Conservation (phyloP, 2,329 filamentous ascomycete species). For the Cercospora beticola region DNA sequence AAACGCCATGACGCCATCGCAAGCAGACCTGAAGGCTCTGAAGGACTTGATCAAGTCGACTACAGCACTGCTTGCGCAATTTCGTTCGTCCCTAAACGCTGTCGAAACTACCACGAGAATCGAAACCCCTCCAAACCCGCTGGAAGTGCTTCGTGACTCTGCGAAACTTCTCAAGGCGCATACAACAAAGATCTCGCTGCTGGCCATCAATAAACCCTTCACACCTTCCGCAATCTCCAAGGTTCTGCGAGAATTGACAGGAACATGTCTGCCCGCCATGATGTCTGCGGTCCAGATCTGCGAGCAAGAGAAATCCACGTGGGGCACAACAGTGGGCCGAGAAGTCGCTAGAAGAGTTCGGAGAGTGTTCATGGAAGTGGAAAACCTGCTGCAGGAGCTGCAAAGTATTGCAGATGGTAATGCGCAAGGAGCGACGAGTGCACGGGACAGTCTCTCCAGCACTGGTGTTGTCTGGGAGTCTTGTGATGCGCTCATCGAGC, state of each 20-base stretch:
- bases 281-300: constrained; percentile 69
- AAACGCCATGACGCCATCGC: constrained; percentile 30
- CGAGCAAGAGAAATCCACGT: constrained; percentile 51
- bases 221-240: constrained; percentile 72
- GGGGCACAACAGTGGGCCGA: constrained; percentile 62
- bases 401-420: constrained; percentile 52
- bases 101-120: constrained; percentile 25
- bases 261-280: constrained; percentile 71
- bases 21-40: constrained; percentile 31
- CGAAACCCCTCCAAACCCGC: constrained; percentile 50
- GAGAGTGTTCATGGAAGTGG: constrained; percentile 63
- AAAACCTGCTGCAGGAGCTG: constrained; percentile 60
- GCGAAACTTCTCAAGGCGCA: constrained; percentile 76
- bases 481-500: constrained; percentile 69
- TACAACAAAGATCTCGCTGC: constrained; percentile 80
- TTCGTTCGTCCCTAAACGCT: constrained; percentile 32
- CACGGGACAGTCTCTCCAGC: constrained; percentile 54
- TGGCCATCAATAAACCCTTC: constrained; percentile 84
- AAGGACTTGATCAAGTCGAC: constrained; percentile 35
- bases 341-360: constrained; percentile 63
- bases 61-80: constrained; percentile 36
- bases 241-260: constrained; percentile 70
- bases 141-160: constrained; percentile 70
- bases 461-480: constrained; percentile 81
- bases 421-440: constrained; percentile 32